Conservation (phyloP, 768 basidiomycete species). For the Pleurotus citrinopileatus region DNA sequence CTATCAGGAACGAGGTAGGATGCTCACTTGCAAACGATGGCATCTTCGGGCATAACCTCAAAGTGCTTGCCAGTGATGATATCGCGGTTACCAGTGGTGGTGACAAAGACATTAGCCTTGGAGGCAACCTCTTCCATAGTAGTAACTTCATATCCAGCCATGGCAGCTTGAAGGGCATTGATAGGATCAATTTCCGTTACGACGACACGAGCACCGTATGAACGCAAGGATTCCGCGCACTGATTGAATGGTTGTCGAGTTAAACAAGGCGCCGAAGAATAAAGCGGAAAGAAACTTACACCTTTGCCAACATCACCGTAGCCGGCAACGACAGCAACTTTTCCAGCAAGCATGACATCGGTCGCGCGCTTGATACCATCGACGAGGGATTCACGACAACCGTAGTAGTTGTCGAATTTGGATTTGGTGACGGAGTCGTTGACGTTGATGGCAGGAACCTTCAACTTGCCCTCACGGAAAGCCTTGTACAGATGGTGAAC, state of each 20-base stretch:
- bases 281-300: conserved; percentile 47
- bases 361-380: conserved; percentile 99
- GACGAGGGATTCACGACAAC: conserved; percentile 98
- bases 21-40: conserved; percentile 93
- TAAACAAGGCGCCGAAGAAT: not conserved
- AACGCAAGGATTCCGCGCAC: conserved; percentile 96
- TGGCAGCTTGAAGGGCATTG: conserved; percentile 99
- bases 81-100: conserved; percentile 98
- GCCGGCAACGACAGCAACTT: conserved; percentile 98
- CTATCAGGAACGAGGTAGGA: not conserved
- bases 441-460: conserved; percentile 98
- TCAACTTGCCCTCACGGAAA: conserved; percentile 93
- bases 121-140: conserved; percentile 98
- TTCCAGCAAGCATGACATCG: conserved; percentile 99
- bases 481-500: conserved; percentile 99
- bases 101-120: conserved; percentile 90
- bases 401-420: conserved; percentile 99
- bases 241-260: conserved; percentile 26
- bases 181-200: conserved; percentile 99
- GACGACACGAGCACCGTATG: conserved; percentile 96
- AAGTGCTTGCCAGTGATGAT: conserved; percentile 95
- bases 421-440: conserved; percentile 99
- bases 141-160: conserved; percentile 98
- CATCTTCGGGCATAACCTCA: conserved; percentile 93
- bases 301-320: conserved; percentile 99